phyloP scores from a whole-genome alignment of 495 filamentous ascomycete species.

The Xylaria flabelliformis region DNA sequence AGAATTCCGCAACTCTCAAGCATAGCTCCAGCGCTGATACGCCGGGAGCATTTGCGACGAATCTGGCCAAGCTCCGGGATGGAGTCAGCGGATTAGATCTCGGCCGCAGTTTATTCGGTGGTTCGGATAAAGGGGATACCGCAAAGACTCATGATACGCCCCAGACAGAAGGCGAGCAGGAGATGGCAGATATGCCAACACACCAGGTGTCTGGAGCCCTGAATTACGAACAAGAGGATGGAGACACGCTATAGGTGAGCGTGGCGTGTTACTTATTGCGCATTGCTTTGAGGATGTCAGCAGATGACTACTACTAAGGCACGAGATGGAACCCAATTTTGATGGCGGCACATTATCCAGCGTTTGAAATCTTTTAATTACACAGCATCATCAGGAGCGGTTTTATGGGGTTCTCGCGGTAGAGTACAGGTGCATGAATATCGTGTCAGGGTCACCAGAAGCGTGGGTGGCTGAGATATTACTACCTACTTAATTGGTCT shows the following conservation, averaged over 20 bases:
- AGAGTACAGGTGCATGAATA: constrained; percentile 2
- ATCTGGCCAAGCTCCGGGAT: constrained; percentile 49
- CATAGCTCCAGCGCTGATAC: constrained; percentile 51
- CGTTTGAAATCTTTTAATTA: constrained; percentile 5
- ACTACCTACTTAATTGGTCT: background rate
- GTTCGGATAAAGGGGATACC: constrained; percentile 6
- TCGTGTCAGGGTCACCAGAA: background rate
- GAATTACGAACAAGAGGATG: background rate
- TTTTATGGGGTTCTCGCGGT: constrained; percentile 6
- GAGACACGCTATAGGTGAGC: background rate
- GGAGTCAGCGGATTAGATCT: constrained; percentile 56
- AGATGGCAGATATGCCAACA: constrained; percentile 39
- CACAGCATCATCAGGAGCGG: constrained; percentile 6
- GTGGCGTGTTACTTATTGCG: background rate
- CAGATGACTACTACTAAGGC: background rate
- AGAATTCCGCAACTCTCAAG: constrained; percentile 40
- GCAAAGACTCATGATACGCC: background rate
- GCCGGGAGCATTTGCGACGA: constrained; percentile 46
- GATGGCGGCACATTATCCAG: background rate
- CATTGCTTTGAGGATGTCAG: background rate
- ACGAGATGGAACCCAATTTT: background rate
- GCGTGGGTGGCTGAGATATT: background rate
- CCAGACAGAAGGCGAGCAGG: constrained; percentile 33
- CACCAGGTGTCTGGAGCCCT: background rate
- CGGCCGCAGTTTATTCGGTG: constrained; percentile 39